Evolutionary conservation across 179 eudicot species (phyloP), one percentile per base, ranked within the genome.

Genomic region (Patellifolia procumbens): DNA sequence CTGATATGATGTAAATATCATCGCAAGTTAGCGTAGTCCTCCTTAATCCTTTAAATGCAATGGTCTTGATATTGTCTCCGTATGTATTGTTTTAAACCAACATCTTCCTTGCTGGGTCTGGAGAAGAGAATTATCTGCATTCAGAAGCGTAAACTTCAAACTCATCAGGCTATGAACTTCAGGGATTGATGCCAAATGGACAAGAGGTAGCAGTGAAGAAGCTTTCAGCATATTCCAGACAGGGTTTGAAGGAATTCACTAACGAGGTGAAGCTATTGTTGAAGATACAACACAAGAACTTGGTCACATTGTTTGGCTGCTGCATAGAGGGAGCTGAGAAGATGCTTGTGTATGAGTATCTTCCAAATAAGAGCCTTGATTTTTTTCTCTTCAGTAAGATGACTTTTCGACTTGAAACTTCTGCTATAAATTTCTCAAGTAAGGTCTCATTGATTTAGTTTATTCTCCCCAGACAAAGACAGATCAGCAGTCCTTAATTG

Each of bases 301-400:
- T 93, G 74, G 98, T 91, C 60, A 87, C 68, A 31, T 84, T 91
- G 84, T 70, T 91, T 60, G 97, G 97, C n/a, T 93, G 97, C 69
- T 93, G 98, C 76, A 80, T 85, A 29, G 93, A 90, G 49, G 97
- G 91, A 76, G 88, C 91, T 49, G 97, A 90, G 78, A 91, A 90
- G 87, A 92, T 91, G 93, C 98, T 93, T 42, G 90, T 93, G 34
- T 93, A 90, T 31, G 98, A 93, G 81, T 93, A 90, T 84, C n/a
- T n/a, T n/a, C n/a, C n/a, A n/a, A n/a, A n/a, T n/a, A n/a, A n/a
- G n/a, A n/a, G n/a, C n/a, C n/a, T 93, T 39, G 95, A 93, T 77
- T 84, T 83, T 78, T 82, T 91, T 69, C 92, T 93, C 32, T 93
- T 93, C 68, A 81, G 97, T 93, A 91, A 77, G 83, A 62, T 43